Evolutionary conservation across 345 rosid species (phyloP).

Genomic region (Eucalyptus polyanthemos): DNA sequence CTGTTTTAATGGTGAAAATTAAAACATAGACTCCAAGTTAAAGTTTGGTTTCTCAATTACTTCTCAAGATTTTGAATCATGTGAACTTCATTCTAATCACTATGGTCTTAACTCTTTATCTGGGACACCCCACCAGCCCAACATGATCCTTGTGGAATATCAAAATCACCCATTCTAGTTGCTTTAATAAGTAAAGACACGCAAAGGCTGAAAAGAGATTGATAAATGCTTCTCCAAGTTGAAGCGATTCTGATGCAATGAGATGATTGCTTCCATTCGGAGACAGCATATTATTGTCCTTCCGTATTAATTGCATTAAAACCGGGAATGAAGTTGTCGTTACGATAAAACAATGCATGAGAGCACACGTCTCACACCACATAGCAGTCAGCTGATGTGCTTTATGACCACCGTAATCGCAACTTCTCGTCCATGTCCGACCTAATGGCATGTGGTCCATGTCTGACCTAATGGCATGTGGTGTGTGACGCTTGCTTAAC

Average conservation of each 20-base stretch:
- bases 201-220: not conserved
- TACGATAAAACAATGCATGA: not conserved
- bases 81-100: not conserved
- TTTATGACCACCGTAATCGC: not conserved
- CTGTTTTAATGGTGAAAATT: accelerated
- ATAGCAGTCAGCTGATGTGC: not conserved
- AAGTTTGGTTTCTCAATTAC: not conserved
- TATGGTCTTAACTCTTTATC: not conserved
- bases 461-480: not conserved
- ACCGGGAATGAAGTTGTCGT: not conserved
- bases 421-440: not conserved
- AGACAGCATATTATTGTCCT: not conserved
- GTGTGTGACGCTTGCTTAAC: not conserved
- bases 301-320: not conserved
- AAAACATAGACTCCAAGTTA: accelerated
- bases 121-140: not conserved
- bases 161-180: not conserved
- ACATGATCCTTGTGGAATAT: not conserved
- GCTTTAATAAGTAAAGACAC: not conserved
- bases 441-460: not conserved
- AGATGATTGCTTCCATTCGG: not conserved
- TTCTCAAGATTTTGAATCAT: not conserved
- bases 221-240: not conserved
- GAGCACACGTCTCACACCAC: not conserved
- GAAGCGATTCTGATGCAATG: not conserved